Evolutionary conservation across 1,139 yeast genomes (phyloP).

Genomic region (Blastobotrys apis): DNA sequence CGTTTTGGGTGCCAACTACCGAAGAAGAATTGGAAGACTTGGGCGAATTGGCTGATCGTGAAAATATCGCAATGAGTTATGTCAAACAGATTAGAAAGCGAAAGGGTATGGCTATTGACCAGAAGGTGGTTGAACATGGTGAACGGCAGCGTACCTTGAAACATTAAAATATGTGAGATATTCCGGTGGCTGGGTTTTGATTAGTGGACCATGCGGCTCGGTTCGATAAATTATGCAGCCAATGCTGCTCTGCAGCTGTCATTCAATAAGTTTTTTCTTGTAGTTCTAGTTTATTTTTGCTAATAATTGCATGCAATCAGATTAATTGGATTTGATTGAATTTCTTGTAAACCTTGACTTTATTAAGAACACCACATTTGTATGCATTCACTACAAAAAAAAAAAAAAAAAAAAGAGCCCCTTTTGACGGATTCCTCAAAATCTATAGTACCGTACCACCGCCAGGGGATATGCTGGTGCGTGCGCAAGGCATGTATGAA

Average conservation of each 20-base stretch:
- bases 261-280: too few relatives aligned
- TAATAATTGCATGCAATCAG: too few relatives aligned
- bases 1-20: constrained; percentile 99
- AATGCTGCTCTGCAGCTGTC: too few relatives aligned
- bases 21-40: constrained; percentile 92
- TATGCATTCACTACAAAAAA: background rate
- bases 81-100: constrained; percentile 78
- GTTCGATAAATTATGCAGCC: too few relatives aligned
- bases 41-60: constrained; percentile 91
- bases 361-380: background rate
- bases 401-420: background rate
- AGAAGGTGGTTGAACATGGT: constrained; percentile 83
- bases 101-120: constrained; percentile 87
- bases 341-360: too few relatives aligned
- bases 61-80: constrained; percentile 80
- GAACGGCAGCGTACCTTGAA: constrained; percentile 78
- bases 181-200: too few relatives aligned
- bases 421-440: background rate
- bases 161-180: constrained; percentile 14
- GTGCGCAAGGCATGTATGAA: too few relatives aligned
- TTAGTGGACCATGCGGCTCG: too few relatives aligned
- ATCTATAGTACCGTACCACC: too few relatives aligned
- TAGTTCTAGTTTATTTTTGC: too few relatives aligned
- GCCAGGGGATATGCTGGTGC: too few relatives aligned
- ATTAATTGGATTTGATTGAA: too few relatives aligned